phyloP scores from a whole-genome alignment of 768 basidiomycete species.

The Boletellus emodensis region DNA sequence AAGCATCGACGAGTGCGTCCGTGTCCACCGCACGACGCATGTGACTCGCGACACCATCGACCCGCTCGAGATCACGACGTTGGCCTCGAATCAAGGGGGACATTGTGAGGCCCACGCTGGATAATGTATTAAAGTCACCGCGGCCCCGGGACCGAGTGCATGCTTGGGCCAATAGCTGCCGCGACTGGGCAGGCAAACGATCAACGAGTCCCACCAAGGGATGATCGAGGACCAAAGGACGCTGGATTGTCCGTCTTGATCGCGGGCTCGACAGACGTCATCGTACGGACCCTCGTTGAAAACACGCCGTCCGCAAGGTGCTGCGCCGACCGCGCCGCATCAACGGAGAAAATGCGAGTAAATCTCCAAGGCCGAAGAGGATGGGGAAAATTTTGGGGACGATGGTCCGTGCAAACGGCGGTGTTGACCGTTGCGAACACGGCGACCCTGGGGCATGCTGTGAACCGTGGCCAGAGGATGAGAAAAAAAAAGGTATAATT shows the following conservation, averaged over 20 bases:
- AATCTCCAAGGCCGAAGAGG: not conserved
- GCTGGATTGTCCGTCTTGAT: conserved; percentile 2
- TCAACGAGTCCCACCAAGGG: not conserved
- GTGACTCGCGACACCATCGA: not conserved
- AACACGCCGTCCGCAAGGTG: conserved; percentile 16
- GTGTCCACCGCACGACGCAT: too few relatives aligned
- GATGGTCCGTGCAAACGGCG: conserved; percentile 1
- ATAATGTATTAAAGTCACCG: too few relatives aligned
- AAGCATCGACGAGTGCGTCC: not conserved
- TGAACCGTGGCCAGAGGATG: not conserved
- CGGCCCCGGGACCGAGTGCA: conserved; percentile 4
- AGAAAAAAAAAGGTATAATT: not conserved
- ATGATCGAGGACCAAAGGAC: conserved; percentile 5
- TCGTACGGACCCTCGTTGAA: conserved; percentile 21
- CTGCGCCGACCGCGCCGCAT: conserved; percentile 9
- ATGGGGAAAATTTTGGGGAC: not conserved
- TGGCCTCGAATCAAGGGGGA: too few relatives aligned
- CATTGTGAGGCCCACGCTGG: too few relatives aligned
- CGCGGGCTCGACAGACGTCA: not conserved
- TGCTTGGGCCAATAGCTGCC: not conserved
- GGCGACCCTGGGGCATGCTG: not conserved
- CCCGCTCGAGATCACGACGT: not conserved
- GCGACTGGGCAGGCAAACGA: not conserved
- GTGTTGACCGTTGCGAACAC: not conserved
- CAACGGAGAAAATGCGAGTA: not conserved